phyloP scores from a whole-genome alignment of 2,329 filamentous ascomycete species.

The Pseudocercospora ulei region DNA sequence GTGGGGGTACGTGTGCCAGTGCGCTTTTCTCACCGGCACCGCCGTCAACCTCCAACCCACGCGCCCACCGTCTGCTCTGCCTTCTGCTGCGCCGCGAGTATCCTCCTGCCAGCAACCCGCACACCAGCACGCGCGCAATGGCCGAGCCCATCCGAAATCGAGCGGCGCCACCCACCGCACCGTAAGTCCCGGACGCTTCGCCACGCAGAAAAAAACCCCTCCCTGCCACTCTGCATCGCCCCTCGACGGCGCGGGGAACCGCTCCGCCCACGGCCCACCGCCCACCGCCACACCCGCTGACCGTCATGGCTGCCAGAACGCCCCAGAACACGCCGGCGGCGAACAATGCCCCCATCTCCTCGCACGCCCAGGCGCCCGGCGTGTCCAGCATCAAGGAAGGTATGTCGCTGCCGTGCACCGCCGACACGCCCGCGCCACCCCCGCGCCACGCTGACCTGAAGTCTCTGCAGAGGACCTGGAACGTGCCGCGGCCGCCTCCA shows the following conservation, averaged over 20 bases:
- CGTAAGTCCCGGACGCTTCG: slow-evolving; percentile 13
- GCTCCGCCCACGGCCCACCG: slow-evolving; percentile 1
- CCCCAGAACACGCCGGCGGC: slow-evolving; percentile 89
- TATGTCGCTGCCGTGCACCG: slow-evolving; percentile 42
- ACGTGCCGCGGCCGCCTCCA: slow-evolving; percentile 71
- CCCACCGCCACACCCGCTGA: slow-evolving; percentile 23
- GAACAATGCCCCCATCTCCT: slow-evolving; percentile 94
- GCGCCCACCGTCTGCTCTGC: no score
- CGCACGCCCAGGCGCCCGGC: slow-evolving; percentile 88
- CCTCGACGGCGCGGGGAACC: slow-evolving; percentile 7
- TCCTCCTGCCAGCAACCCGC: background rate
- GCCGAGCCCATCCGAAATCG: slow-evolving; percentile 20
- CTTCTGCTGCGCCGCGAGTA: no score
- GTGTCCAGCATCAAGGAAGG: slow-evolving; percentile 96
- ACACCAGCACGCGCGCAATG: slow-evolving; percentile 13
- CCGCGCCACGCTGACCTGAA: slow-evolving; percentile 5
- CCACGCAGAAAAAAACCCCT: slow-evolving; percentile 7
- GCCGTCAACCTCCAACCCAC: no score
- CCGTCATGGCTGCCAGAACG: slow-evolving; percentile 53
- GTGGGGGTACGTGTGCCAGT: no score
- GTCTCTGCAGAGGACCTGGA: slow-evolving; percentile 71
- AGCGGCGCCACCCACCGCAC: slow-evolving; percentile 14
- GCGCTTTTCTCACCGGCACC: no score
- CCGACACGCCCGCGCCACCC: slow-evolving; percentile 9
- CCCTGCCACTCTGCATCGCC: slow-evolving; percentile 8